These are phyloP conservation scores for Phytophthora megakarya DNA, from an alignment of 352 stramenopile genomes.

Conservation along the genomic window DNA sequence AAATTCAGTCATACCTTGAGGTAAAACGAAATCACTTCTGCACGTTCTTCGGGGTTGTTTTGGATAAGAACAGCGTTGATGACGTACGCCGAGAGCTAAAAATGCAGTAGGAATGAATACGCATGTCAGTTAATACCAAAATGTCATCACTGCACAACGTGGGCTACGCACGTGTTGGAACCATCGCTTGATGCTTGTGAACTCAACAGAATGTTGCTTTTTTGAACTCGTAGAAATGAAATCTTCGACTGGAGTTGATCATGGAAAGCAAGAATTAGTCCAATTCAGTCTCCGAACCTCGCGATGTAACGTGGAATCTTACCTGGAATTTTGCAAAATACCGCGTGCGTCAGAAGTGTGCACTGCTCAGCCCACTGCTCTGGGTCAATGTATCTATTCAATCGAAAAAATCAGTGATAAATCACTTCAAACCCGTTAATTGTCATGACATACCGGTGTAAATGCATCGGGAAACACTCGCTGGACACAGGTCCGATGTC, in stretches of 20 bases:
- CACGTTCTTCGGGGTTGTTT: slow-evolving; percentile 64
- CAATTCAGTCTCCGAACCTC: background rate
- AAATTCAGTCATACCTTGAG: slow-evolving; percentile 48
- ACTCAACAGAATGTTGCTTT: slow-evolving; percentile 55
- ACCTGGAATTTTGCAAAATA: slow-evolving; percentile 85
- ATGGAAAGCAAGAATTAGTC: background rate
- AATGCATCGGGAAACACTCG: slow-evolving; percentile 32
- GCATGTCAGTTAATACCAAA: slow-evolving; percentile 1
- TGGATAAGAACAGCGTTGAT: slow-evolving; percentile 82
- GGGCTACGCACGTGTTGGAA: slow-evolving; percentile 88
- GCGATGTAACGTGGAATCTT: too few relatives aligned
- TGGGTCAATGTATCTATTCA: slow-evolving; percentile 57
- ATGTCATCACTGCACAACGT: too few relatives aligned
- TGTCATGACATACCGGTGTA: slow-evolving; percentile 35
- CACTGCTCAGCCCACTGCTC: slow-evolving; percentile 74
- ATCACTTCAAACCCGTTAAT: background rate
- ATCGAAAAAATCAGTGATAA: slow-evolving; percentile 7
- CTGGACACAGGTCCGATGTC: slow-evolving; percentile 1
- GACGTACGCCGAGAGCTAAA: slow-evolving; percentile 79
- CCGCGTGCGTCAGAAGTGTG: slow-evolving; percentile 77
- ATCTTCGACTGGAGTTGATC: slow-evolving; percentile 59
- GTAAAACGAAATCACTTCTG: slow-evolving; percentile 81
- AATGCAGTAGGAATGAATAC: background rate
- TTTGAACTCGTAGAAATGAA: slow-evolving; percentile 67
- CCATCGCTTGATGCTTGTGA: slow-evolving; percentile 73